Percentiles rank a stretch among this genome's conserved stretches.
Evolutionary conservation across 1,284 basidiomycete genomes (phyloP).

Genomic region (Sanghuangporus weigelae): DNA sequence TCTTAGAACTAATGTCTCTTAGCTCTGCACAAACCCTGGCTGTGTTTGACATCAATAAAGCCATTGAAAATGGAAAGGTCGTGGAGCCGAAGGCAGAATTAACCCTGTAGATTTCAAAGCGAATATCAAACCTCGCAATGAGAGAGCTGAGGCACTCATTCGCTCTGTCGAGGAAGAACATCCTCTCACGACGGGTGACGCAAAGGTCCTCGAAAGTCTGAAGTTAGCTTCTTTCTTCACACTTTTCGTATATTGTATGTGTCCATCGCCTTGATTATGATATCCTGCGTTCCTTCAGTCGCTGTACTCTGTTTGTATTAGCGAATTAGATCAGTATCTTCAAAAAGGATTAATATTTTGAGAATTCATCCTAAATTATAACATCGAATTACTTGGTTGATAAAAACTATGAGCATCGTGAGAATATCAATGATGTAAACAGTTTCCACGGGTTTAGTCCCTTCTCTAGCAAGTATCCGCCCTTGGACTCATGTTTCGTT

Average conservation of each 20-base stretch:
- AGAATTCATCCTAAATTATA: no score
- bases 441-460: no score
- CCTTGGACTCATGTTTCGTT: no score
- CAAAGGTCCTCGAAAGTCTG: neutral
- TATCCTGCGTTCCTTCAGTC: neutral
- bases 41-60: neutral
- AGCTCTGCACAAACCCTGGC: conserved; percentile 13
- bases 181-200: conserved; percentile 8
- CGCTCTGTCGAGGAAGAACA: conserved; percentile 14
- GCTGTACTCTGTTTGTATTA: no score
- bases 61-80: neutral
- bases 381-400: no score
- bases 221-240: neutral
- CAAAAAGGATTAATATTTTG: no score
- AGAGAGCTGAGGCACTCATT: conserved; percentile 14
- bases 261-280: neutral
- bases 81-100: neutral
- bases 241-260: neutral
- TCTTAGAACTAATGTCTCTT: no score
- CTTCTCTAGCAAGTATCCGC: no score
- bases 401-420: no score
- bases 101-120: conserved; percentile 9
- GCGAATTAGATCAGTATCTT: no score
- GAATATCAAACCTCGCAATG: conserved; percentile 7
- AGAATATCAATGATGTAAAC: no score